Evolutionary conservation across 2,329 filamentous ascomycete genomes (phyloP).

Genomic region (Elsinoe ampelina): DNA sequence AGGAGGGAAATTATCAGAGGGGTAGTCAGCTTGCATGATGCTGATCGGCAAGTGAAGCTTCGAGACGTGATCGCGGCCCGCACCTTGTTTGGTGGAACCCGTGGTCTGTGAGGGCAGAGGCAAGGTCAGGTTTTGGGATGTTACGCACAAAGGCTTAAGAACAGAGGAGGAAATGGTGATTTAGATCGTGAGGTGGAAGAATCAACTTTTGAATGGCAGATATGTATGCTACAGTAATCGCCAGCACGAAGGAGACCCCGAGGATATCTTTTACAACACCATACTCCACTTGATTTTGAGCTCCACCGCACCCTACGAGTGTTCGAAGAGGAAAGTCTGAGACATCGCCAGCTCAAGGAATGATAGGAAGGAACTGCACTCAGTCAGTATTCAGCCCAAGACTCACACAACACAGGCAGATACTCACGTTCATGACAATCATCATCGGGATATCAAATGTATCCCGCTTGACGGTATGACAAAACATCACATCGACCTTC

Average conservation of each 20-base stretch:
- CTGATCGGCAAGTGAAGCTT: constrained; percentile 9
- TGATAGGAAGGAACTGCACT: constrained; percentile 16
- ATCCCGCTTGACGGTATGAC: constrained; percentile 93
- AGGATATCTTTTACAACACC: not conserved
- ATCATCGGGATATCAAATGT: constrained; percentile 98
- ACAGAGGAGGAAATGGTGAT: not conserved
- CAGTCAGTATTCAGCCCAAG: not conserved
- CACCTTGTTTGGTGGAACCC: constrained; percentile 10
- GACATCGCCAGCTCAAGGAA: not conserved
- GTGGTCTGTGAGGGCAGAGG: not conserved
- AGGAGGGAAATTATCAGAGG: not conserved
- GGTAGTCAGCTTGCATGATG: not conserved
- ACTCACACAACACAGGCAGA: not conserved
- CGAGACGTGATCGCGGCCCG: constrained; percentile 6
- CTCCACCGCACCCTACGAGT: too few species aligned
- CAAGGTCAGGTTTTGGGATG: not conserved
- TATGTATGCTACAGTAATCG: not conserved
- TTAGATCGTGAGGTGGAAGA: too few species aligned
- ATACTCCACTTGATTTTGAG: not conserved
- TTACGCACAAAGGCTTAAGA: not conserved
- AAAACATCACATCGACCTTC: constrained; percentile 89
- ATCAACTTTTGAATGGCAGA: not conserved
- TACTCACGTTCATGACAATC: constrained; percentile 93
- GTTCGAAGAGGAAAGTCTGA: not conserved
- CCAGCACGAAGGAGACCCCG: not conserved